Evolutionary conservation across 2,329 filamentous ascomycete species (phyloP), one percentile per base, ranked within the genome.

Genomic region (Arthrobotrys pseudoclavata): DNA sequence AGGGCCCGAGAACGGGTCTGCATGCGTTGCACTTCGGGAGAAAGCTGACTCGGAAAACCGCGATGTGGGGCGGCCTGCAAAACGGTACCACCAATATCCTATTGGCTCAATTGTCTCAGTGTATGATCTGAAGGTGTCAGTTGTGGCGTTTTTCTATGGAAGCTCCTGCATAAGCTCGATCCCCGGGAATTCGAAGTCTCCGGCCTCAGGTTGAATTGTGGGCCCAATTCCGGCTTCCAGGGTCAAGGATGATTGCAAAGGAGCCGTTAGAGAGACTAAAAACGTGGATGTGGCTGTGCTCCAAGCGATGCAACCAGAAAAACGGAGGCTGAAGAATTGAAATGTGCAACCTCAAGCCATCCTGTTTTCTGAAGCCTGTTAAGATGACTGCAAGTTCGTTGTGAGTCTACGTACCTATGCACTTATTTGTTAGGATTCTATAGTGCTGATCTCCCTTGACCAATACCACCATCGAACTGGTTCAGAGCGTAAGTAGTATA

Each of bases 241-340:
- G 72, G 55, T 75, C 70, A 63, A 68, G 63, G 63, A 57, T 61
- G 53, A 57, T 61, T 24, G 34, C 34, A 57, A 48, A 55, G 52
- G 45, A 40, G 61, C 69, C 53, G 62, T 62, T 76, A 37, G 26
- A 63, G 18, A 31, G 45, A 50, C 29, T 52, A 50, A 64, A 69
- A 76, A 69, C 72, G 57, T 76, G 64, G 66, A 62, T 76, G 72
- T 76, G 72, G 72, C 72, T 76, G 72, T 70, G 72, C 66, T 47
- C 31, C 53, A 75, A 69, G 64, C 64, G 63, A 76, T 62, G 71
- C 53, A 63, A 63, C 53, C 40, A 63, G 62, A 45, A 69, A 42
- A 34, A 18, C 26, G 20, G 48, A 70, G 57, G 64, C 64, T 76
- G 72, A 70, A 62, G 67, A 62, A 68, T 37, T 55, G 31, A 61